phyloP scores from a whole-genome alignment of 163 green algal species.

The Chlamydomonas reinhardtii region DNA sequence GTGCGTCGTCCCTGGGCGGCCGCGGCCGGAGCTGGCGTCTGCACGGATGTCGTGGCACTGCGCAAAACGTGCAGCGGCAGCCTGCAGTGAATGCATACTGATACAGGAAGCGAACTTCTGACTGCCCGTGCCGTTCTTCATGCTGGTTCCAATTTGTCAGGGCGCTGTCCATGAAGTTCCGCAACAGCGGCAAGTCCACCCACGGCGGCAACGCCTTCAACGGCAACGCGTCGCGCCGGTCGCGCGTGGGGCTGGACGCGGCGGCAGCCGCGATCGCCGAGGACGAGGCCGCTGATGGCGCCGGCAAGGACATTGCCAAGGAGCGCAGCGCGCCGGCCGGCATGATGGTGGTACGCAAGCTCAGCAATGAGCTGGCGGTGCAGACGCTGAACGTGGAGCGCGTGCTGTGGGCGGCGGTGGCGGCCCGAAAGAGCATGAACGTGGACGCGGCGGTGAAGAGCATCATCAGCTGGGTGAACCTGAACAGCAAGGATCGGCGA shows the following conservation, averaged over 20 bases:
- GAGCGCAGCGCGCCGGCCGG: too few species aligned
- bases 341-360: too few species aligned
- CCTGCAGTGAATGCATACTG: too few species aligned
- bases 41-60: too few species aligned
- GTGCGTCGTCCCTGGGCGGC: background rate
- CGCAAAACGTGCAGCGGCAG: too few species aligned
- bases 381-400: conserved; percentile 42
- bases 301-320: too few species aligned
- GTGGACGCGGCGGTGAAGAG: conserved; percentile 37
- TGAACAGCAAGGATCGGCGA: conserved; percentile 43
- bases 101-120: too few species aligned
- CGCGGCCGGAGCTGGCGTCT: too few species aligned
- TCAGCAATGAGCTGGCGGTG: conserved; percentile 24
- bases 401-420: conserved; percentile 31
- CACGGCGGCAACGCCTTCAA: background rate
- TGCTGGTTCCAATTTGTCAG: too few species aligned
- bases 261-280: background rate
- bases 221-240: background rate
- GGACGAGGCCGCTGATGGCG: background rate
- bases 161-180: conserved; percentile 24
- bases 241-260: background rate
- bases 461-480: conserved; percentile 35
- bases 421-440: conserved; percentile 38
- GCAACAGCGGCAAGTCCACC: background rate
- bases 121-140: too few species aligned